These are phyloP conservation scores for Backusella westeae DNA, from an alignment of 192 early-diverging fungal genomes.

Conservation along the genomic window DNA sequence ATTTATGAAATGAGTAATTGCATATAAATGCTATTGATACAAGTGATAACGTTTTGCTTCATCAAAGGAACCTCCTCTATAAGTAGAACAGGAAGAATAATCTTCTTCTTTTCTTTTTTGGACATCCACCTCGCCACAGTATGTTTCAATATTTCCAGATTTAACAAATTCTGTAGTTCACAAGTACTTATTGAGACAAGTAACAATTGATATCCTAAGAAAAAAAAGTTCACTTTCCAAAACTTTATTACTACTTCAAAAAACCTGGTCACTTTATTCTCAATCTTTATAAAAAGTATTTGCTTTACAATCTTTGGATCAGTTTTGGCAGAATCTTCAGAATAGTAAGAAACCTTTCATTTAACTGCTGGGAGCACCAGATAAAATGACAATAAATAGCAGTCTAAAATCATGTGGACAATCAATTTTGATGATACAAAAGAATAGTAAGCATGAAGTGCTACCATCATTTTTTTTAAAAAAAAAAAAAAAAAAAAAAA, in stretches of 20 bases:
- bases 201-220: neutral
- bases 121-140: neutral
- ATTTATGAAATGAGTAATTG: neutral
- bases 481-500: no score
- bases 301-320: neutral
- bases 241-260: neutral
- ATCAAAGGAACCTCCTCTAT: neutral
- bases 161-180: neutral
- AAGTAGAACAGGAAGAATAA: neutral
- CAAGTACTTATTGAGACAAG: neutral
- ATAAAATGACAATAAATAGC: neutral
- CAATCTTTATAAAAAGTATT: neutral
- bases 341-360: neutral
- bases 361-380: neutral
- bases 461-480: neutral
- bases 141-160: neutral
- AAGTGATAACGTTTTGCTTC: neutral
- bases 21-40: neutral
- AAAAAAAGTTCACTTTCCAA: neutral
- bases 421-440: neutral
- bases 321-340: neutral
- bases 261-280: neutral
- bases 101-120: neutral
- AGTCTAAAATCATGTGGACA: neutral
- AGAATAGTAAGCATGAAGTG: neutral